Percentiles rank a stretch among this genome's conserved stretches.
These are phyloP conservation scores for Ulota crispa DNA, from an alignment of 225 moss, liverwort and hornwort genomes.

Conservation along the genomic window DNA sequence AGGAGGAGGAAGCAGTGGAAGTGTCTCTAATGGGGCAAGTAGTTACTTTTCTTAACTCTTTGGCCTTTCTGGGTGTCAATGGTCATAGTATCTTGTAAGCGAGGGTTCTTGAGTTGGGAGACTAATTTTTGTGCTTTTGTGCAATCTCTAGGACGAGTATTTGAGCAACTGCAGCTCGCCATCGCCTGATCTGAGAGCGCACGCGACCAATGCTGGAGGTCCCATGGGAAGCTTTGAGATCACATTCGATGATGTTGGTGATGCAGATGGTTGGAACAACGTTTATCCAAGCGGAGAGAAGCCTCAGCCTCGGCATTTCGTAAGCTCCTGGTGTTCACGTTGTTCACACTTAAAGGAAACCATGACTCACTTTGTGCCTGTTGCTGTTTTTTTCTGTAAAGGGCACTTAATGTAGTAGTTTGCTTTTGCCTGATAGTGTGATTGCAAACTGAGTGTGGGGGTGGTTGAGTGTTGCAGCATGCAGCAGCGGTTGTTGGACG, in stretches of 20 bases:
- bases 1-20: neutral
- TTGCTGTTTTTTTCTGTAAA: neutral
- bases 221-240: constrained; percentile 49
- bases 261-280: constrained; percentile 57
- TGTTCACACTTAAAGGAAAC: neutral
- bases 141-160: constrained; percentile 44
- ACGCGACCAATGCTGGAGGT: constrained; percentile 30
- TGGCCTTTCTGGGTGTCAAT: neutral
- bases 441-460: neutral
- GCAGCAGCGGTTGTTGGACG: constrained; percentile 84
- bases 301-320: constrained; percentile 66
- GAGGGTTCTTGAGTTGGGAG: neutral
- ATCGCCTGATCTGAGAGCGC: constrained; percentile 50
- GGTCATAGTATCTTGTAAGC: neutral
- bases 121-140: neutral
- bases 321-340: constrained; percentile 31
- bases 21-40: neutral
- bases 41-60: neutral
- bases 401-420: neutral
- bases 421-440: neutral
- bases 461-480: constrained; percentile 56
- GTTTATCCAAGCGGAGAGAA: constrained; percentile 55
- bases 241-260: constrained; percentile 61
- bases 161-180: constrained; percentile 51
- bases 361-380: neutral